Evolutionary conservation across 2,329 filamentous ascomycete genomes (phyloP).

Genomic region (Fusarium tuaranense): DNA sequence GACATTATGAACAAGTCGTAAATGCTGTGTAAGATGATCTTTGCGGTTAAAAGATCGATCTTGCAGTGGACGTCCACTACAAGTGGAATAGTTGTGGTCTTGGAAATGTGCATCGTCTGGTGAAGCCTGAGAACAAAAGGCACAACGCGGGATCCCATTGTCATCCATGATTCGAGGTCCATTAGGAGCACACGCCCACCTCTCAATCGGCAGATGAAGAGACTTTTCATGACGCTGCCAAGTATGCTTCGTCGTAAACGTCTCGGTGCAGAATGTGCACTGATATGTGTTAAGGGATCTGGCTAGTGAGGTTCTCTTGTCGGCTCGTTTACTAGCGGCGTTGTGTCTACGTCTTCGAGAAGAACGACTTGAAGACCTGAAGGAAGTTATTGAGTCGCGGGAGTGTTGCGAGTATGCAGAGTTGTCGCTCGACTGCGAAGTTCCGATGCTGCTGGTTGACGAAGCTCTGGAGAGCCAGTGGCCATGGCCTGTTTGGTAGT

Average conservation of each 20-base stretch:
- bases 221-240: conserved; percentile 3
- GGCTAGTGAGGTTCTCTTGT: neutral
- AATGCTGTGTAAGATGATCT: neutral
- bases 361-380: neutral
- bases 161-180: neutral
- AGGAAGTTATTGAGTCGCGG: neutral
- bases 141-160: neutral
- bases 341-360: neutral
- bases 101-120: neutral
- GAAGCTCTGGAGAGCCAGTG: conserved; percentile 23
- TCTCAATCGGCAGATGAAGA: neutral
- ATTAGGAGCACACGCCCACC: neutral
- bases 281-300: neutral
- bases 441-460: conserved; percentile 34
- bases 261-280: neutral
- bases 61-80: neutral
- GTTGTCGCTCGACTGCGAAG: conserved; percentile 25
- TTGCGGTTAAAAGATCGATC: neutral
- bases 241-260: neutral
- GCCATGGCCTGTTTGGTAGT: neutral
- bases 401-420: conserved; percentile 26
- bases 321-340: neutral
- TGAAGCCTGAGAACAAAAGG: neutral
- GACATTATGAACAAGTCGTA: neutral
- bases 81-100: neutral